phyloP scores from a whole-genome alignment of 78 protist genomes.

The Dictyostelium firmibasis region DNA sequence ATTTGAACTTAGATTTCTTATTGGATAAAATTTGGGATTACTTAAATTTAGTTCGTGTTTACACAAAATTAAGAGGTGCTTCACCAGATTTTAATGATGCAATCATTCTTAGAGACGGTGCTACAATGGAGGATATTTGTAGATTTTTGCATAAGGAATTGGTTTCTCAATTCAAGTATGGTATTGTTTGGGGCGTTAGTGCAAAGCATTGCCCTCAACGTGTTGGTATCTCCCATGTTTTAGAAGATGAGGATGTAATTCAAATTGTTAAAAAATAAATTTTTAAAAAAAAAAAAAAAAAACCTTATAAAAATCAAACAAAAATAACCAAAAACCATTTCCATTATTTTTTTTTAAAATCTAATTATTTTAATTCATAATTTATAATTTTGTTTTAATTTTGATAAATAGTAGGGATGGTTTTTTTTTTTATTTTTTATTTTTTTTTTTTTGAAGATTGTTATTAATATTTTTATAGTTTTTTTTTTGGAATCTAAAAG shows the following conservation, averaged over 20 bases:
- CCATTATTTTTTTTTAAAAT: not conserved
- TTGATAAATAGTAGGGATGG: not conserved
- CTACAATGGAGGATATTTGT: slow-evolving; percentile 80
- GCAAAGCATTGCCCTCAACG: slow-evolving; percentile 97
- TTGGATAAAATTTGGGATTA: slow-evolving; percentile 96
- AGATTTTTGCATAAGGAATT: slow-evolving; percentile 74
- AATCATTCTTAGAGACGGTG: slow-evolving; percentile 73
- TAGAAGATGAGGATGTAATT: slow-evolving; percentile 99
- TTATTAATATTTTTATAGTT: too few relatives aligned
- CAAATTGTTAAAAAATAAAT: slow-evolving; percentile 97
- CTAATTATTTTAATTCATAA: not conserved
- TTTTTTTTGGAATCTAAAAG: slow-evolving; percentile 1
- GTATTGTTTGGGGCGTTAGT: slow-evolving; percentile 89
- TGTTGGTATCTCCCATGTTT: slow-evolving; percentile 95
- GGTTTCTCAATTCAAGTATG: slow-evolving; percentile 67
- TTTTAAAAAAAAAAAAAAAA: not conserved
- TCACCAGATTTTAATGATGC: slow-evolving; percentile 86
- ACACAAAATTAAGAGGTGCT: slow-evolving; percentile 79
- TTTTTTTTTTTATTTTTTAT: not conserved
- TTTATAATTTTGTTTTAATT: not conserved
- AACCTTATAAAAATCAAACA: not conserved
- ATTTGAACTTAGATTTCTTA: slow-evolving; percentile 95
- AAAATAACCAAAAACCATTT: not conserved
- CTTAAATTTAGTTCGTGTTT: slow-evolving; percentile 93
- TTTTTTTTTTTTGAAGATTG: not conserved